phyloP scores from a whole-genome alignment of 179 eudicot species.

The Drosera spatulata region DNA sequence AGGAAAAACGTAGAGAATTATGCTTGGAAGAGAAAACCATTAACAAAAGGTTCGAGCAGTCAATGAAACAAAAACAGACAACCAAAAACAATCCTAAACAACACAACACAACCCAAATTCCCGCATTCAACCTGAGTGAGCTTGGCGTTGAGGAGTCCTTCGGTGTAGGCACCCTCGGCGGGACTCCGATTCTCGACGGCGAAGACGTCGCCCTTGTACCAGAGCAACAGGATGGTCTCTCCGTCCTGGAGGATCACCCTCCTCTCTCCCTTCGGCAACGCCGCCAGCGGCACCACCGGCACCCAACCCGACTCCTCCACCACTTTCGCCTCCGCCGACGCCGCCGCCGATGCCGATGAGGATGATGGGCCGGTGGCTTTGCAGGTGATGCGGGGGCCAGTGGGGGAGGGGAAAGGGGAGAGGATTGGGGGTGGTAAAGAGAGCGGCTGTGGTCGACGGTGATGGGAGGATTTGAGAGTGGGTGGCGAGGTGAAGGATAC shows the following conservation, averaged over 20 bases:
- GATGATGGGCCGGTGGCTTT: conserved; percentile 25
- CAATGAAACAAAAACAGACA: too few species aligned
- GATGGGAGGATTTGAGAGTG: not conserved
- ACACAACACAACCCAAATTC: too few species aligned
- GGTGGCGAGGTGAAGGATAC: not conserved
- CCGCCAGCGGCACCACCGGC: conserved; percentile 82
- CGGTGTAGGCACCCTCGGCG: conserved; percentile 95
- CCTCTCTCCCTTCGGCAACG: conserved; percentile 92
- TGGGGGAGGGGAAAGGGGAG: not conserved
- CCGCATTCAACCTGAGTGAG: conserved; percentile 56
- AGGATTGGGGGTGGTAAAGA: not conserved
- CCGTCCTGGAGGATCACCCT: conserved; percentile 86
- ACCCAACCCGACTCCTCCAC: too few species aligned
- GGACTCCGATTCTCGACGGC: conserved; percentile 96
- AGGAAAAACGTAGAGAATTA: too few species aligned
- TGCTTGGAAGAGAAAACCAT: too few species aligned
- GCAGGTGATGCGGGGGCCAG: conserved; percentile 11
- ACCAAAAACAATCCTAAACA: too few species aligned
- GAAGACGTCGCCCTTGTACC: conserved; percentile 73
- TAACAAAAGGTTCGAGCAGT: too few species aligned
- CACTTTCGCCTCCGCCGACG: too few species aligned
- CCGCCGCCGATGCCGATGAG: too few species aligned
- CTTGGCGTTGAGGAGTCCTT: conserved; percentile 94
- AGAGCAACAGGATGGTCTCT: conserved; percentile 60
- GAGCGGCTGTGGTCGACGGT: not conserved